Percentiles rank a stretch among this genome's conserved stretches.
phyloP scores from a whole-genome alignment of 768 basidiomycete species.

The Cystofilobasidium capitatum region DNA sequence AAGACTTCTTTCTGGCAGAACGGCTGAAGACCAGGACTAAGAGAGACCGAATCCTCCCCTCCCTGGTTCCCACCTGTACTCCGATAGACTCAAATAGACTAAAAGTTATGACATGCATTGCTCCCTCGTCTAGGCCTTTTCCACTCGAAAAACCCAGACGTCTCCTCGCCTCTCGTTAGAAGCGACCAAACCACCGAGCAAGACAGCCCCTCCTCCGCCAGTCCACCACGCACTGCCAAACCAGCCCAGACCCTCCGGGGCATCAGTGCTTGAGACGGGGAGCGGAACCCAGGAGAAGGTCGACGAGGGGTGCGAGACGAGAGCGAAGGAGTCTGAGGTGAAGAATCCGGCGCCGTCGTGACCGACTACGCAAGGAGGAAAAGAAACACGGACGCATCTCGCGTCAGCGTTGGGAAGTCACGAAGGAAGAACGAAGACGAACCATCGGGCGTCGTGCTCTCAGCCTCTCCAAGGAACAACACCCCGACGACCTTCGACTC shows the following conservation, averaged over 20 bases:
- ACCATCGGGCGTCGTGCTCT: constrained; percentile 34
- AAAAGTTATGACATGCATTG: too few relatives aligned
- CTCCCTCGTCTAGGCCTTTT: constrained; percentile 21
- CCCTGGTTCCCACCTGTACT: too few relatives aligned
- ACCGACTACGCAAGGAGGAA: constrained; percentile 31
- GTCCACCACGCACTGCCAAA: constrained; percentile 39
- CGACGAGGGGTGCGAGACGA: constrained; percentile 27
- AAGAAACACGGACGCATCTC: background rate
- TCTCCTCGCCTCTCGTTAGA: constrained; percentile 44
- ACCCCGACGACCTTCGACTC: constrained; percentile 35
- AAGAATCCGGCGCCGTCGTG: constrained; percentile 44
- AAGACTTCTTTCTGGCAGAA: constrained; percentile 5
- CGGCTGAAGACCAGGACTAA: background rate
- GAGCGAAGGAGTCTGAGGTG: constrained; percentile 42
- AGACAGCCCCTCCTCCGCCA: constrained; percentile 33
- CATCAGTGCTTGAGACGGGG: constrained; percentile 21
- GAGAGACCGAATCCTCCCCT: too few relatives aligned
- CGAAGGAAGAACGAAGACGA: background rate
- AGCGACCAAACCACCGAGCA: constrained; percentile 44
- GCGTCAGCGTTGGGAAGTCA: background rate
- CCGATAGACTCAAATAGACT: too few relatives aligned
- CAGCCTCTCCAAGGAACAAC: constrained; percentile 42
- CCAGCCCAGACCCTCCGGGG: constrained; percentile 45
- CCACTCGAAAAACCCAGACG: constrained; percentile 43
- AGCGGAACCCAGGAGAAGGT: constrained; percentile 35